These are phyloP conservation scores for Aspergillus diversus DNA, from an alignment of 495 filamentous ascomycete genomes.

Conservation along the genomic window DNA sequence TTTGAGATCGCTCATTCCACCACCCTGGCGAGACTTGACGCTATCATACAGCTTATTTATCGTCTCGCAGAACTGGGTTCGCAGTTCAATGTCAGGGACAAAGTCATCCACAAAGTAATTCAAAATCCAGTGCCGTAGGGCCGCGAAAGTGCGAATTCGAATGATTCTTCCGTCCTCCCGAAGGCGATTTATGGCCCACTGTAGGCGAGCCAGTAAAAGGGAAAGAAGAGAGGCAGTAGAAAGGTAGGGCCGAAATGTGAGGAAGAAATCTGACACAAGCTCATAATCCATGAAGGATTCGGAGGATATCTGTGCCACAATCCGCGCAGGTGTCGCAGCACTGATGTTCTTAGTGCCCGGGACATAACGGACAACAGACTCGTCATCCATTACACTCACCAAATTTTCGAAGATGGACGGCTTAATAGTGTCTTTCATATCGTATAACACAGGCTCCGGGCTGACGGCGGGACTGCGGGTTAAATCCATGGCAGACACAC, in stretches of 20 bases:
- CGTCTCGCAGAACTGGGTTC: slow-evolving; percentile 77
- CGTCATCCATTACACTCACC: slow-evolving; percentile 72
- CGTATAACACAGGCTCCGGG: slow-evolving; percentile 47
- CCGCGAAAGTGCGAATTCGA: slow-evolving; percentile 92
- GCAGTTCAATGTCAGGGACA: slow-evolving; percentile 76
- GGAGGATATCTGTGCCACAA: slow-evolving; percentile 98
- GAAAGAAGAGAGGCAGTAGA: slow-evolving; percentile 73
- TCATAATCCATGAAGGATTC: slow-evolving; percentile 97
- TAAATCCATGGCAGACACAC: slow-evolving; percentile 46
- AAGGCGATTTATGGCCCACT: slow-evolving; percentile 80
- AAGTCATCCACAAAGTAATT: slow-evolving; percentile 99
- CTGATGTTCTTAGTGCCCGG: slow-evolving; percentile 70
- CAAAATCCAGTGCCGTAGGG: slow-evolving; percentile 95
- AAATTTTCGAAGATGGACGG: slow-evolving; percentile 77
- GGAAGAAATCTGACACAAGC: slow-evolving; percentile 95
- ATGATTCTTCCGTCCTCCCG: slow-evolving; percentile 92
- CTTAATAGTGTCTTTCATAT: slow-evolving; percentile 51
- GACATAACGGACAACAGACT: slow-evolving; percentile 83
- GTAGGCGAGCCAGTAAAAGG: slow-evolving; percentile 80
- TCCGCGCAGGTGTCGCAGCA: slow-evolving; percentile 86
- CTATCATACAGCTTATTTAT: slow-evolving; percentile 77
- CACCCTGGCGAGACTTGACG: slow-evolving; percentile 52
- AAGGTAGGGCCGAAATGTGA: slow-evolving; percentile 89
- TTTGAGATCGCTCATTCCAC: slow-evolving; percentile 78
- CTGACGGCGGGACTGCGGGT: slow-evolving; percentile 34